Evolutionary conservation across 108 stramenopile genomes (phyloP), one percentile per base, ranked within the genome.

Genomic region (Nitzschia palea): DNA sequence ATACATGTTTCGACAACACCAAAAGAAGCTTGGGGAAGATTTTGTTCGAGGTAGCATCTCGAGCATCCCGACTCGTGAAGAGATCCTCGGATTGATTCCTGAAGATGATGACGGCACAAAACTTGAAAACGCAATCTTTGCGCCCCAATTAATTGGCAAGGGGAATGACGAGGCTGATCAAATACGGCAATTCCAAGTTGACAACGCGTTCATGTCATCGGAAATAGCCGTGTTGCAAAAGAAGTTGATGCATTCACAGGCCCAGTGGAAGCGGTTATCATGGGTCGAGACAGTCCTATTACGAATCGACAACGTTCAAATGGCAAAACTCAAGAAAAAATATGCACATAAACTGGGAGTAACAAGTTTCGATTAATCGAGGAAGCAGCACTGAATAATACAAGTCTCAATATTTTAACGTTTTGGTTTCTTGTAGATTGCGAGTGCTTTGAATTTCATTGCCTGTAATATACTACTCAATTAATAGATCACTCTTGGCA

Each of bases 201-300:
- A 79, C 43, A 79, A 74, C 43, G 74, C 82, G 2, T 70, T 83
- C 55, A 57, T 79, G 34, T 63, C 44, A n/a, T 37, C 73, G 9
- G 82, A 83, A 54, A 65, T 79, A 17, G 29, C 40, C 10, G 45
- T 83, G 17, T 37, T 78, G 62, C 63, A 78, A 26, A 59, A 69
- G 57, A 75, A 76, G 47, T 25, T 79, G 23, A 51, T 26, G 27
- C 22, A 45, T 44, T 43, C 71, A 17, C 36, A 68, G 29, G 30
- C 22, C 15, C 44, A 44, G 14, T 68, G 71, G 20, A 75, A 75
- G 37, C 74, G 71, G 28, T 43, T 72, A 2, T 45, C 66, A 32
- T 83, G 82, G 82, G 78, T 83, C 1, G 78, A 82, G 36, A 60
- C 73, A 6, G 56, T 74, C 2, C 55, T 82, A 5, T 18, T 61